Percentiles rank a stretch among this genome's conserved stretches.
phyloP scores from a whole-genome alignment of 345 rosid genomes.

The Noccaea bulbosa region DNA sequence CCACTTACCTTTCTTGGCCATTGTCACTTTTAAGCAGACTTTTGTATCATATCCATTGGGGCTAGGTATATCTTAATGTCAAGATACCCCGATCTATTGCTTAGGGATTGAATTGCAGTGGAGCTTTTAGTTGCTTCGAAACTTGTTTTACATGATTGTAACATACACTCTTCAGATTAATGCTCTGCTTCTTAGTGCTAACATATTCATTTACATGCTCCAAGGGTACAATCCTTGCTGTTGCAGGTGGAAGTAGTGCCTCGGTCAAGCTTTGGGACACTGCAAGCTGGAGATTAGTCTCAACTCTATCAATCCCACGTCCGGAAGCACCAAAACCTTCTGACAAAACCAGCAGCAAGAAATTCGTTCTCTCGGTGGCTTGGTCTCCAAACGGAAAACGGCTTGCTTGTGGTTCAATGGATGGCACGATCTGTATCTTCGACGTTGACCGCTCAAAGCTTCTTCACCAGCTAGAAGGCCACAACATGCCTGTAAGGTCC shows the following conservation, averaged over 20 bases:
- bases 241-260: conserved; percentile 98
- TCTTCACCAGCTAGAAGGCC: conserved; percentile 89
- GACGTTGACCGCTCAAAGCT: conserved; percentile 83
- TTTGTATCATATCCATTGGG: neutral
- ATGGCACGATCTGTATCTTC: conserved; percentile 83
- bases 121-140: conserved; percentile 2
- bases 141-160: neutral
- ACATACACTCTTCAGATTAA: neutral
- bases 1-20: neutral
- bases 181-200: conserved; percentile 14
- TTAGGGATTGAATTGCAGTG: neutral
- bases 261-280: conserved; percentile 97
- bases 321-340: conserved; percentile 82
- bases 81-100: neutral
- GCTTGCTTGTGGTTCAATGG: conserved; percentile 93
- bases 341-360: conserved; percentile 85
- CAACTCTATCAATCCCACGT: conserved; percentile 76
- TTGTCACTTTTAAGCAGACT: no score
- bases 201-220: conserved; percentile 10
- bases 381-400: conserved; percentile 91
- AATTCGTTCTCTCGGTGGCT: conserved; percentile 85
- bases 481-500: conserved; percentile 90
- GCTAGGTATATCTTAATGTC: neutral
- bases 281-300: conserved; percentile 77
- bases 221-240: conserved; percentile 94